Evolutionary conservation across 164 flowering plant species (phyloP).

Genomic region (Sedum album): DNA sequence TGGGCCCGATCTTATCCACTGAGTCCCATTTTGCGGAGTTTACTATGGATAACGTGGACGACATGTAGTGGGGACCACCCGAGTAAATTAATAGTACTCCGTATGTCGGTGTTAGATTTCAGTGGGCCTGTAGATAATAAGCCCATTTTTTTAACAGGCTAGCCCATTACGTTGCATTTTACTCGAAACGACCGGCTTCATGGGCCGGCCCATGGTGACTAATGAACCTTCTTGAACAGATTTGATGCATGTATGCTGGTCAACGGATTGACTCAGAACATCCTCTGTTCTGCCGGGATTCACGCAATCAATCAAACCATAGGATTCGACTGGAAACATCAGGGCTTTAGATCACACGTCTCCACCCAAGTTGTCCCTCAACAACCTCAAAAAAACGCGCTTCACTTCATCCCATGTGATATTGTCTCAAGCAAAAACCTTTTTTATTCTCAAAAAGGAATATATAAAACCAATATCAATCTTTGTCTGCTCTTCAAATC

Average conservation of each 20-base stretch:
- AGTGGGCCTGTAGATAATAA: too few relatives aligned
- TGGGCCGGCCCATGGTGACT: too few relatives aligned
- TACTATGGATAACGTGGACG: constrained; percentile 1
- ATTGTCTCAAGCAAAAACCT: neutral
- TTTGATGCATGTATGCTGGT: too few relatives aligned
- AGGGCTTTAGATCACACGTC: neutral
- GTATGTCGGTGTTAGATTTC: too few relatives aligned
- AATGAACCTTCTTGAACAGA: too few relatives aligned
- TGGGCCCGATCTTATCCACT: neutral
- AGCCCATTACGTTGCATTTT: too few relatives aligned
- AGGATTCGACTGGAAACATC: constrained; percentile 1
- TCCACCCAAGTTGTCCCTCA: constrained; percentile 5
- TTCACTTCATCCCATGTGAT: neutral
- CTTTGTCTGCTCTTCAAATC: neutral
- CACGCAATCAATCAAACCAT: neutral
- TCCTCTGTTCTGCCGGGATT: neutral
- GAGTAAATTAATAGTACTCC: neutral
- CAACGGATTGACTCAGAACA: neutral
- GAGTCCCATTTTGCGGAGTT: neutral
- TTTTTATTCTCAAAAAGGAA: neutral
- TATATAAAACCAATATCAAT: neutral
- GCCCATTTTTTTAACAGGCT: too few relatives aligned
- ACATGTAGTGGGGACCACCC: neutral
- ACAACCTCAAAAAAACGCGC: constrained; percentile 5
- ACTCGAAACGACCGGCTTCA: too few relatives aligned